Evolutionary conservation across 2,329 filamentous ascomycete genomes (phyloP).

Genomic region (Cadophora sp.): DNA sequence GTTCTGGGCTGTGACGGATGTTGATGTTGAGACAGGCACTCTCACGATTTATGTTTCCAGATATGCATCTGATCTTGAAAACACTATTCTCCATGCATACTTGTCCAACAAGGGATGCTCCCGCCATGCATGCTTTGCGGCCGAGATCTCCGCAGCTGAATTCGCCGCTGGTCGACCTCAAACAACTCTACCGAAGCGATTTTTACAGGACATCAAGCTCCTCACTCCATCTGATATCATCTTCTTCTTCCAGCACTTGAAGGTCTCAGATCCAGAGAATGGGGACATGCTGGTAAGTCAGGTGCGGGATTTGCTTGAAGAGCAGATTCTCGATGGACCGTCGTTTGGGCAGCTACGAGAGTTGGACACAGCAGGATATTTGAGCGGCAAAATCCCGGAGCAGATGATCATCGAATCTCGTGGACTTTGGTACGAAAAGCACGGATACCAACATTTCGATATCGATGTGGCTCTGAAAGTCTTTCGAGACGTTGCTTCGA

Average conservation of each 20-base stretch:
- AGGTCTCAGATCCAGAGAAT: constrained; percentile 11
- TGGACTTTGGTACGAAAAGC: constrained; percentile 20
- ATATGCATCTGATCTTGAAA: constrained; percentile 14
- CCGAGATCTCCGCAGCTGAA: constrained; percentile 1
- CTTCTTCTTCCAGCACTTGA: constrained; percentile 16
- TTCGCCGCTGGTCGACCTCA: background rate
- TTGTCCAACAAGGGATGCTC: constrained; percentile 13
- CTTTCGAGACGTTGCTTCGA: constrained; percentile 8
- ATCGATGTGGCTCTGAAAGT: constrained; percentile 14
- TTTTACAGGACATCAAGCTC: constrained; percentile 13
- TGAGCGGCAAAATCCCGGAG: constrained; percentile 17
- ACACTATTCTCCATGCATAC: constrained; percentile 16
- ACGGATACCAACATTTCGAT: constrained; percentile 20
- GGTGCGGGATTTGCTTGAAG: constrained; percentile 9
- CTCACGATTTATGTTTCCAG: constrained; percentile 15
- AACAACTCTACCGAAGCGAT: constrained; percentile 7
- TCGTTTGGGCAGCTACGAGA: constrained; percentile 16
- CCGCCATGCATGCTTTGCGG: constrained; percentile 15
- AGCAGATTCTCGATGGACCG: constrained; percentile 20
- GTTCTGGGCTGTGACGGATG: constrained; percentile 18
- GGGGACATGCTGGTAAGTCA: background rate
- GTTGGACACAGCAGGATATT: constrained; percentile 17
- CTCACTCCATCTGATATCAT: constrained; percentile 18
- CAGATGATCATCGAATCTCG: constrained; percentile 19
- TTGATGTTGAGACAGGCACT: constrained; percentile 13